Percentiles rank a stretch among this genome's conserved stretches.
phyloP scores from a whole-genome alignment of 1,139 yeast species.

The Debaryomyces psychrophilus region DNA sequence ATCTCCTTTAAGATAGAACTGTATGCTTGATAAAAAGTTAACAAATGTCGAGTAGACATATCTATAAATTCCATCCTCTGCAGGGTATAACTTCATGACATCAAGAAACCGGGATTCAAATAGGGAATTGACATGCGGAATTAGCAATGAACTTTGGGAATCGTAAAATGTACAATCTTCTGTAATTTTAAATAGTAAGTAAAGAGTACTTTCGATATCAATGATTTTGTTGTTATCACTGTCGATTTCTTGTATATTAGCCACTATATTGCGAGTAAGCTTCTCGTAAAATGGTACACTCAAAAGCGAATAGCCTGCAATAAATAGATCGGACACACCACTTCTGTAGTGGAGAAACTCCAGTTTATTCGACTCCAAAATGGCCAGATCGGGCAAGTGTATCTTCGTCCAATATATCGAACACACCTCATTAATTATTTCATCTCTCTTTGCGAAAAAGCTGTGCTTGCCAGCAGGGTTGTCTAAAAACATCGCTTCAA shows the following conservation, averaged over 20 bases:
- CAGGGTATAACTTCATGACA: slow-evolving; percentile 15
- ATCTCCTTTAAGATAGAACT: slow-evolving; percentile 51
- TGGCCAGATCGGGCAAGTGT: slow-evolving; percentile 33
- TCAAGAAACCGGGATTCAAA: slow-evolving; percentile 31
- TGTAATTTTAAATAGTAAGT: slow-evolving; percentile 57
- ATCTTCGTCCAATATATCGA: slow-evolving; percentile 65
- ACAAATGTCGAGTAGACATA: slow-evolving; percentile 45
- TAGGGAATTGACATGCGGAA: slow-evolving; percentile 30
- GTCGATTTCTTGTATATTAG: slow-evolving; percentile 18
- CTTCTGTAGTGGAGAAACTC: slow-evolving; percentile 71
- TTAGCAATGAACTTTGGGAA: slow-evolving; percentile 30
- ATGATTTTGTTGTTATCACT: slow-evolving; percentile 8
- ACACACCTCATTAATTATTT: slow-evolving; percentile 49
- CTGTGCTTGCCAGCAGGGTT: slow-evolving; percentile 23
- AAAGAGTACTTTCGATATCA: slow-evolving; percentile 72
- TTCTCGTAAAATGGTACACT: slow-evolving; percentile 58
- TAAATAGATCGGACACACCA: slow-evolving; percentile 77
- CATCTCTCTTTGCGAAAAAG: slow-evolving; percentile 35
- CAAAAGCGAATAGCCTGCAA: slow-evolving; percentile 65
- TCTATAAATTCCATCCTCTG: slow-evolving; percentile 14
- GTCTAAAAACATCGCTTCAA: slow-evolving; percentile 34
- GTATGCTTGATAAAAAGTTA: slow-evolving; percentile 55
- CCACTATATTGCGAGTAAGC: slow-evolving; percentile 47
- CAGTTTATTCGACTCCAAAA: slow-evolving; percentile 22
- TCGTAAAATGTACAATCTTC: slow-evolving; percentile 53